Percentiles rank a stretch among this genome's conserved stretches.
Evolutionary conservation across 2,329 filamentous ascomycete species (phyloP).

Genomic region (Paraphoma chrysanthemicola): DNA sequence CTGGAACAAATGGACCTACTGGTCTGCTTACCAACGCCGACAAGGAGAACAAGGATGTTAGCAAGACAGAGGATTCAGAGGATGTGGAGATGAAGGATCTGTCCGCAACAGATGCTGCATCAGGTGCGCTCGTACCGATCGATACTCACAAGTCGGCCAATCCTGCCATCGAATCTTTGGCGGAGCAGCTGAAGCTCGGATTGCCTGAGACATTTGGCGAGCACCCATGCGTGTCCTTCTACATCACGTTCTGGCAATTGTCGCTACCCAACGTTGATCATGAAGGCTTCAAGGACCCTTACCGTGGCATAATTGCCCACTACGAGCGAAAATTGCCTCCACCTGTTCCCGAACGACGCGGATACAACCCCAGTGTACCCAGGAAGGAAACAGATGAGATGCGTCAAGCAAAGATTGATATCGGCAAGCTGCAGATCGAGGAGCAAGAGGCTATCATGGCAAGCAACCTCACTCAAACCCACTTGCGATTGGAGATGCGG

Average conservation of each 20-base stretch:
- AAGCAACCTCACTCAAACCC: constrained; percentile 61
- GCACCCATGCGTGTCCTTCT: constrained; percentile 80
- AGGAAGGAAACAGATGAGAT: constrained; percentile 66
- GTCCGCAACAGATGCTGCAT: neutral
- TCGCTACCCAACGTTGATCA: constrained; percentile 78
- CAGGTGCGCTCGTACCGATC: neutral
- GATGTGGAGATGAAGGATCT: constrained; percentile 53
- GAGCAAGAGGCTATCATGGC: constrained; percentile 62
- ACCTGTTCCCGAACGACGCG: constrained; percentile 70
- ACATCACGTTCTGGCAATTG: constrained; percentile 90
- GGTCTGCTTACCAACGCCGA: neutral
- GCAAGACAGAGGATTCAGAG: neutral
- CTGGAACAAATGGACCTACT: constrained; percentile 7
- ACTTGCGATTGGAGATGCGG: constrained; percentile 77
- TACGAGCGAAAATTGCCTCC: constrained; percentile 26
- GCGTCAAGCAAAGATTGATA: constrained; percentile 75
- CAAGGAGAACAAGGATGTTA: constrained; percentile 1
- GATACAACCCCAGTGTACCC: constrained; percentile 54
- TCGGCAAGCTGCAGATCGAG: constrained; percentile 60
- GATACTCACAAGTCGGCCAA: constrained; percentile 55
- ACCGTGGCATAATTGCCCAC: constrained; percentile 73
- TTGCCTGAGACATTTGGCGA: constrained; percentile 70
- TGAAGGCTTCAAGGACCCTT: constrained; percentile 70
- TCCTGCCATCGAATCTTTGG: constrained; percentile 75
- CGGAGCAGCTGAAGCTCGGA: constrained; percentile 69